Evolutionary conservation across 805 yeast species (phyloP), one percentile per base, ranked within the genome.

Genomic region (Candida yuanshanica): DNA sequence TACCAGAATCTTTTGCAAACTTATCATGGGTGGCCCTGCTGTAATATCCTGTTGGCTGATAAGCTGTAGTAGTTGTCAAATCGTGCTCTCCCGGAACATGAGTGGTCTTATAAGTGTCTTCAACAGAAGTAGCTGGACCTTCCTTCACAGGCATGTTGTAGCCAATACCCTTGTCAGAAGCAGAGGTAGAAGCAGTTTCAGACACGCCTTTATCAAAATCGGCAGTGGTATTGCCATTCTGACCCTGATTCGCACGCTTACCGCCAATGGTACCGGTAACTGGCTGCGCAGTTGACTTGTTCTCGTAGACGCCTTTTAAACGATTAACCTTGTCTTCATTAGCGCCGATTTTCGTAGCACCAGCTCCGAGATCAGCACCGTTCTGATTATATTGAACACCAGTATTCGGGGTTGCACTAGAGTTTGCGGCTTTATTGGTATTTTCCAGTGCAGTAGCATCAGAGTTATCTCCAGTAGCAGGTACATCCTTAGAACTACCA

Each of bases 201-300:
- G 56, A 48, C 26, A 52, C 53, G 14, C 53, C 52, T 24, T 47
- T 42, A 7, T 39, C 42, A 32, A 43, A 41, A 1, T 49, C 50
- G 21, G 33, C 20, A 1, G 45, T 39, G 11, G 20, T 33, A 29
- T 43, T 44, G 4, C 53, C 58, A 37, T 50, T 44, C 1, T 16
- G 33, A 31, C 45, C 55, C 11, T 18, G 16, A 11, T 37, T 38
- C 13, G 34, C 18, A 36, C 44, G 45, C 18, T 39, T 26, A 20
- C 33, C 25, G 13, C 35, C 34, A 16, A 17, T 26, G 12, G 48
- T 46, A 16, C 21, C 31, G 12, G 48, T 46, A 26, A 53, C 50
- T 16, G 58, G 58, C 10, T 48, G 25, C 13, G 45, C 50, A 27
- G 56, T 52, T 24, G 48, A 45, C 49, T 54, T 54, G 34, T 48